Evolutionary conservation across 2,329 filamentous ascomycete genomes (phyloP), one percentile per base, ranked within the genome.

Genomic region (Teratosphaeria zuluensis): DNA sequence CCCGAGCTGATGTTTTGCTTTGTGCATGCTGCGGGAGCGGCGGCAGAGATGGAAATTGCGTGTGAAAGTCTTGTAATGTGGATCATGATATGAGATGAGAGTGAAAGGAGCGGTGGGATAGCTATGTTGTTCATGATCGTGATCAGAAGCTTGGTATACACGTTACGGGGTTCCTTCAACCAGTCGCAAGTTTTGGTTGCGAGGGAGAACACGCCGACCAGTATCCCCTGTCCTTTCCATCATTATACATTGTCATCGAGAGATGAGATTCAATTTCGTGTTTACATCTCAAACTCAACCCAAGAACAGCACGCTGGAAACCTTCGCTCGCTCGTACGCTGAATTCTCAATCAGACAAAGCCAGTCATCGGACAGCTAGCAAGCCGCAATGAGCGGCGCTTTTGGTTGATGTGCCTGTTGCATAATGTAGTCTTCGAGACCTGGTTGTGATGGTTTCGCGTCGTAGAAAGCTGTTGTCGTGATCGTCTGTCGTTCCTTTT

Each of bases 381-480:
- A 76, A 68, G 68, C 76, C 68, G 64, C 74, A 72, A 67, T 73
- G 70, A 66, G 70, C 66, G 66, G 72, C 66, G 61, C 72, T 58
- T 69, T 62, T 72, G 64, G 60, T 70, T 72, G 64, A 68, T 65
- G 54, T 65, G 63, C 61, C 70, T 74, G 64, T 70, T 68, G 58
- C 68, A 68, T 64, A 70, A 74, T 64, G 67, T 65, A 62, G 64
- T 68, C 62, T 64, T 65, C 59, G 56, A 68, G 64, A 35, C 59
- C 58, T 32, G 16, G 56, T 46, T 60, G 56, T 58, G 58, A 60
- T 19, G 42, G n/a, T 61, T 71, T 70, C 57, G 66, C 57, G 63
- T 73, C 68, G 74, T 76, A 78, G 69, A 74, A 77, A 59, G 69
- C 68, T n/a, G 76, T 76, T 46, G 75, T 77, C 66, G 76, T 72